phyloP scores from a whole-genome alignment of 1,139 yeast genomes.

The Hemisphaericaspora lyxosophila region DNA sequence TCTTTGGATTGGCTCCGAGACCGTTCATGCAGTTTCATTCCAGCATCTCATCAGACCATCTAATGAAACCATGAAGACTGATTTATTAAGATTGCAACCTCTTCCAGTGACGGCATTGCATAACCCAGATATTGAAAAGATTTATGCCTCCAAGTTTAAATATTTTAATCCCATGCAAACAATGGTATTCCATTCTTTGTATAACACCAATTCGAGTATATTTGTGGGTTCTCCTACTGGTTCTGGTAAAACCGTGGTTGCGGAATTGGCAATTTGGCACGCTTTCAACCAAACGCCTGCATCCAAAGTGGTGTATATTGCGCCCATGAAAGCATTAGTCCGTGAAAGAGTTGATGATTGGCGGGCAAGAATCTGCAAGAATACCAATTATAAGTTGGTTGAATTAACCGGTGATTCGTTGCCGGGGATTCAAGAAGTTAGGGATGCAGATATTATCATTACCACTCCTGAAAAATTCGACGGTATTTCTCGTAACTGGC shows the following conservation, averaged over 20 bases:
- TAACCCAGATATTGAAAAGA: constrained; percentile 61
- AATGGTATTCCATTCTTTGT: constrained; percentile 89
- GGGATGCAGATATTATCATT: constrained; percentile 86
- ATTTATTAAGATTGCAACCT: constrained; percentile 77
- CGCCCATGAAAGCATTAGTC: constrained; percentile 98
- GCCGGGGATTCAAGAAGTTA: constrained; percentile 85
- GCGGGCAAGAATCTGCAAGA: constrained; percentile 66
- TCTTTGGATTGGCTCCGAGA: constrained; percentile 86
- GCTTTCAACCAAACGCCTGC: constrained; percentile 81
- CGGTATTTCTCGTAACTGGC: constrained; percentile 99
- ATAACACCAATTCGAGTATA: constrained; percentile 74
- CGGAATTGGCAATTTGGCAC: constrained; percentile 96
- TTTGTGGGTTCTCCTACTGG: constrained; percentile 99
- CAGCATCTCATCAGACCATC: constrained; percentile 88
- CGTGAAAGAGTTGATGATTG: constrained; percentile 97
- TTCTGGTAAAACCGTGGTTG: constrained; percentile 96
- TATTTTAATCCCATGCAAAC: constrained; percentile 99
- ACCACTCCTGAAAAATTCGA: constrained; percentile 99
- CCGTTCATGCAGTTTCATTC: constrained; percentile 76
- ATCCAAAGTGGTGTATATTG: constrained; percentile 88
- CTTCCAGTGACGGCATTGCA: constrained; percentile 82
- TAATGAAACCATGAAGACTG: constrained; percentile 83
- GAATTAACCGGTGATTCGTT: constrained; percentile 96
- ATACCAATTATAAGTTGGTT: constrained; percentile 68
- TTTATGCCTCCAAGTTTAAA: constrained; percentile 65